Conservation (phyloP, 2,329 filamentous ascomycete species). For the Colletotrichum phormii region DNA sequence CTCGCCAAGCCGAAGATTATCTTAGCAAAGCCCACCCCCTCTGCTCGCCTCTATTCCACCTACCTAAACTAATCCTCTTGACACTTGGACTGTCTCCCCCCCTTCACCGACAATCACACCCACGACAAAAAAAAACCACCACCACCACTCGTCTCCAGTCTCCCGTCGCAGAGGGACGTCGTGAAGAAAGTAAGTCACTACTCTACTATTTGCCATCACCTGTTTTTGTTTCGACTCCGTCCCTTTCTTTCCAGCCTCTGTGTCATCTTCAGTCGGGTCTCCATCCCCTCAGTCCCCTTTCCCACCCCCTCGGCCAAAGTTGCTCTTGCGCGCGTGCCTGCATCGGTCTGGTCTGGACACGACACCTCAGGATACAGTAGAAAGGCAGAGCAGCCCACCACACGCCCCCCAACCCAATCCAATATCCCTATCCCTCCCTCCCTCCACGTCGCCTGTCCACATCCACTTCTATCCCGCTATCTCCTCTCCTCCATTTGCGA, state of each 20-base stretch:
- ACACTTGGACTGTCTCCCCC: slow-evolving; percentile 35
- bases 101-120: slow-evolving; percentile 37
- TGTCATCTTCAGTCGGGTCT: slow-evolving; percentile 21
- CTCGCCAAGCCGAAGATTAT: slow-evolving; percentile 35
- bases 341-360: slow-evolving; percentile 35
- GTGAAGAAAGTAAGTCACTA: slow-evolving; percentile 34
- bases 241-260: slow-evolving; percentile 12
- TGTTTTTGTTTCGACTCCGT: not conserved
- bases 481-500: slow-evolving; percentile 32
- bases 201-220: slow-evolving; percentile 1
- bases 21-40: slow-evolving; percentile 36
- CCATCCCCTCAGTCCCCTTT: slow-evolving; percentile 21
- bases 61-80: slow-evolving; percentile 25
- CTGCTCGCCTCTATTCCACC: slow-evolving; percentile 33
- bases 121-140: slow-evolving; percentile 11
- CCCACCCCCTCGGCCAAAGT: slow-evolving; percentile 32
- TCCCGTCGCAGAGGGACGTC: slow-evolving; percentile 30
- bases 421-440: slow-evolving; percentile 37
- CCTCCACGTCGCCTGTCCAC: slow-evolving; percentile 37
- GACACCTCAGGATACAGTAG: slow-evolving; percentile 35
- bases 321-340: slow-evolving; percentile 36
- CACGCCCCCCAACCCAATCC: slow-evolving; percentile 31
- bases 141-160: slow-evolving; percentile 14
- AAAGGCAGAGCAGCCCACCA: slow-evolving; percentile 32
- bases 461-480: slow-evolving; percentile 37